These are phyloP conservation scores for Pythium rhizo-oryzae DNA, from an alignment of 352 stramenopile genomes.

Conservation along the genomic window DNA sequence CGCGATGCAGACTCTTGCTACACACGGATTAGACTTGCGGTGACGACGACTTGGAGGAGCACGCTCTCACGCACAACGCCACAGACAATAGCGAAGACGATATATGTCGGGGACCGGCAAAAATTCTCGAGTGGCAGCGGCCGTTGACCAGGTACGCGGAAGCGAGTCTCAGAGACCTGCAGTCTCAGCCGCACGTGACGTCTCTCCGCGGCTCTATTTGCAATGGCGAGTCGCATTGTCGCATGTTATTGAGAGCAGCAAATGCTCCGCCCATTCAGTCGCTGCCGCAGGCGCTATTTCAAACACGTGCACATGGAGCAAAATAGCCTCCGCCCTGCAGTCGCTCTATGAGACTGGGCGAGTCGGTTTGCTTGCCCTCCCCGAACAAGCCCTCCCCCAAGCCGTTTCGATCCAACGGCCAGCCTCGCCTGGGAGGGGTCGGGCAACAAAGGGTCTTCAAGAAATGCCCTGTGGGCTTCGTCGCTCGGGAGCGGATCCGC, in stretches of 20 bases:
- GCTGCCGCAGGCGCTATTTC: conserved; percentile 9
- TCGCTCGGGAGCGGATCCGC: not conserved
- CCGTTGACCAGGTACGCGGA: not conserved
- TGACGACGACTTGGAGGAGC: not conserved
- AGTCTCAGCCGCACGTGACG: conserved; percentile 1
- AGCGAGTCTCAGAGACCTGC: conserved; percentile 3
- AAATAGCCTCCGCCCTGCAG: conserved; percentile 29
- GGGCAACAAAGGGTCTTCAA: conserved; percentile 12
- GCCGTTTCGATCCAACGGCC: conserved; percentile 19
- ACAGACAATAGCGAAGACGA: conserved; percentile 2
- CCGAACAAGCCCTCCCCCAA: not conserved
- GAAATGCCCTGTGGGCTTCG: not conserved
- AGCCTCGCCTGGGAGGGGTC: not conserved
- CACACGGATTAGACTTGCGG: not conserved
- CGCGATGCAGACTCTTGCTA: not conserved
- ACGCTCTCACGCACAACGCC: not conserved
- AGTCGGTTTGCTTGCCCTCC: not conserved
- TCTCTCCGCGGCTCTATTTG: conserved; percentile 14
- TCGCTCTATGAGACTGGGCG: conserved; percentile 16
- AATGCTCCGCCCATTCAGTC: not conserved
- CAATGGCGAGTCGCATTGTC: conserved; percentile 5
- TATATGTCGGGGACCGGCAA: conserved; percentile 3
- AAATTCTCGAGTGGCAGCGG: conserved; percentile 20
- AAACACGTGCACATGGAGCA: conserved; percentile 1
- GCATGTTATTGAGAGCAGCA: not conserved